Percentiles rank a stretch among this genome's conserved stretches.
Evolutionary conservation across 257 asterid species (phyloP).

Genomic region (Solanum ossicruentum): DNA sequence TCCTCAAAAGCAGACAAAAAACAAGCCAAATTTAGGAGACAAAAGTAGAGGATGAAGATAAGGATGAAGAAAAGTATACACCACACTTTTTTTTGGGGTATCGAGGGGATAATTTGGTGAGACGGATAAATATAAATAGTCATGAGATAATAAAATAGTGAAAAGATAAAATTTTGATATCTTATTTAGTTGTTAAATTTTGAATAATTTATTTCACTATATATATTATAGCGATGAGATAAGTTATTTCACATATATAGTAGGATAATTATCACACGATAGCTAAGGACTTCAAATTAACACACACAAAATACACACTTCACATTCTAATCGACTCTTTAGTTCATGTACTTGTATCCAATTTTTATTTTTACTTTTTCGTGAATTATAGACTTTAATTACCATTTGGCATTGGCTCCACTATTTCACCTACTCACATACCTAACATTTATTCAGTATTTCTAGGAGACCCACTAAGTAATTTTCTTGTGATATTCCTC

Average conservation of each 20-base stretch:
- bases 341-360: not conserved
- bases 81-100: no score
- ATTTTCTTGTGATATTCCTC: not conserved
- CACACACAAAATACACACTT: not conserved
- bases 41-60: not conserved
- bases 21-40: not conserved
- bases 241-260: no score
- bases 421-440: not conserved
- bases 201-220: no score
- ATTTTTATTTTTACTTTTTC: not conserved
- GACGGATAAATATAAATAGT: no score
- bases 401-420: not conserved
- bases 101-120: no score
- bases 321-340: not conserved
- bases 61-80: not conserved
- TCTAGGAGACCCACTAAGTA: not conserved
- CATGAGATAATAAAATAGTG: no score
- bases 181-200: no score
- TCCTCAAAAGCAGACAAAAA: not conserved
- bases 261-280: no score
- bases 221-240: no score
- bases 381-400: not conserved
- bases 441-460: not conserved
- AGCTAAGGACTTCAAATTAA: no score
- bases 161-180: no score